These are phyloP conservation scores for Selaginella tamariscina DNA, from an alignment of 75 land plant species.

Conservation along the genomic window DNA sequence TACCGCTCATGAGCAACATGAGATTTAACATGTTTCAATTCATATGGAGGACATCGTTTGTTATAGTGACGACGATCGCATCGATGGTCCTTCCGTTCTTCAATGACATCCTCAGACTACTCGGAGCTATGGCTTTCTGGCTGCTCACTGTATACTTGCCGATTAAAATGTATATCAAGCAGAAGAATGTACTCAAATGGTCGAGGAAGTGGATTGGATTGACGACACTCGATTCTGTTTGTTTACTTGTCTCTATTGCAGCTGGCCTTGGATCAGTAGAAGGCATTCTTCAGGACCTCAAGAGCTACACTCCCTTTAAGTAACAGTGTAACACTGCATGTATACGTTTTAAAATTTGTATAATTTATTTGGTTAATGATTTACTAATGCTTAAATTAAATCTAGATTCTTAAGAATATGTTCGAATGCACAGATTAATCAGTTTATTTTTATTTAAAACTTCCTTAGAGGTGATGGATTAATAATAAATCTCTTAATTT, in stretches of 20 bases:
- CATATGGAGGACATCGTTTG: constrained; percentile 1
- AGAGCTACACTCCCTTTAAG: constrained; percentile 35
- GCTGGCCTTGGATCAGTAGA: constrained; percentile 35
- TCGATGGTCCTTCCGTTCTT: constrained; percentile 12
- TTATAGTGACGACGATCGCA: constrained; percentile 2
- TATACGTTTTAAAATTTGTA: no score
- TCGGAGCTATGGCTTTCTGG: constrained; percentile 3
- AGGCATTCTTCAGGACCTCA: constrained; percentile 26
- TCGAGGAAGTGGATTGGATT: constrained; percentile 3
- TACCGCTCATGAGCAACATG: constrained; percentile 15
- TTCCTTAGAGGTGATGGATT: no score
- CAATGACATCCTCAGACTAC: constrained; percentile 6
- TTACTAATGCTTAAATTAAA: no score
- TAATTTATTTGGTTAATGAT: no score
- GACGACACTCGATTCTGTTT: not conserved
- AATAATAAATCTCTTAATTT: no score
- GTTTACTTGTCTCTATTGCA: constrained; percentile 23
- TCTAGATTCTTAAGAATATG: no score
- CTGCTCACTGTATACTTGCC: constrained; percentile 4
- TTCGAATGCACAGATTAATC: no score
- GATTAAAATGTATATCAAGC: constrained; percentile 9
- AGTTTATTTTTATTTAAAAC: no score
- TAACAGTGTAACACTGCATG: no score
- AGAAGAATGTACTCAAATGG: not conserved
- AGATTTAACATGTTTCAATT: not conserved